Percentiles rank a stretch among this genome's conserved stretches.
Evolutionary conservation across 441 rosid species (phyloP).

Genomic region (Eruca vesicaria): DNA sequence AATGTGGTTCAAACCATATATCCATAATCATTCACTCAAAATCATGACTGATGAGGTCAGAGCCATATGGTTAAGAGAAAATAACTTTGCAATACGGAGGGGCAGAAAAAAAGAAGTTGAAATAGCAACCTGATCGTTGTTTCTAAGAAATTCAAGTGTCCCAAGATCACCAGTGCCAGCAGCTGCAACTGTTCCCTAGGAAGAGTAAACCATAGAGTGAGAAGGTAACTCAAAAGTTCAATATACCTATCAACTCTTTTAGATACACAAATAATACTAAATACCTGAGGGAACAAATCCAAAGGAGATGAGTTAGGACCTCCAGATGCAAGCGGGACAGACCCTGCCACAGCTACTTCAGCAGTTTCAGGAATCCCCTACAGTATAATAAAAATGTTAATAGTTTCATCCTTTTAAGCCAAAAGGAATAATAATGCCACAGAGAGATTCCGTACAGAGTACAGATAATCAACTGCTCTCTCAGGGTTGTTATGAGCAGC

Average conservation of each 20-base stretch:
- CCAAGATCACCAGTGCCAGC: constrained; percentile 68
- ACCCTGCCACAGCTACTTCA: constrained; percentile 74
- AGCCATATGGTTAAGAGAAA: neutral
- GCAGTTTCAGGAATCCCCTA: constrained; percentile 95
- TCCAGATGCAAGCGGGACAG: constrained; percentile 57
- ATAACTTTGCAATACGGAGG: neutral
- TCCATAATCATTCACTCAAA: neutral
- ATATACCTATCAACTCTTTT: neutral
- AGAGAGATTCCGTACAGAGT: constrained; percentile 55
- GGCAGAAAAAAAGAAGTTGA: neutral
- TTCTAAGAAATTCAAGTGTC: constrained; percentile 86
- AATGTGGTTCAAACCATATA: neutral
- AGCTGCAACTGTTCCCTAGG: constrained; percentile 69
- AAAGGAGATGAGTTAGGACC: constrained; percentile 93
- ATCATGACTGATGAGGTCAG: neutral
- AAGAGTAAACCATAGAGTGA: constrained; percentile 21
- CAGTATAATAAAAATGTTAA: constrained; percentile 30
- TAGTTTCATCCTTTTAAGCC: constrained; percentile 2
- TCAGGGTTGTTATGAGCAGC: constrained; percentile 98
- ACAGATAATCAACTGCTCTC: constrained; percentile 94
- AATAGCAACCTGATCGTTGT: constrained; percentile 75
- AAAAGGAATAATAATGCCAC: neutral
- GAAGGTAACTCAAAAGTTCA: constrained; percentile 17
- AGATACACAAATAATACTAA: constrained; percentile 11
- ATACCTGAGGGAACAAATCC: constrained; percentile 96